These are phyloP conservation scores for Naganishia sp. DNA, from an alignment of 1,284 basidiomycete genomes.

Conservation along the genomic window DNA sequence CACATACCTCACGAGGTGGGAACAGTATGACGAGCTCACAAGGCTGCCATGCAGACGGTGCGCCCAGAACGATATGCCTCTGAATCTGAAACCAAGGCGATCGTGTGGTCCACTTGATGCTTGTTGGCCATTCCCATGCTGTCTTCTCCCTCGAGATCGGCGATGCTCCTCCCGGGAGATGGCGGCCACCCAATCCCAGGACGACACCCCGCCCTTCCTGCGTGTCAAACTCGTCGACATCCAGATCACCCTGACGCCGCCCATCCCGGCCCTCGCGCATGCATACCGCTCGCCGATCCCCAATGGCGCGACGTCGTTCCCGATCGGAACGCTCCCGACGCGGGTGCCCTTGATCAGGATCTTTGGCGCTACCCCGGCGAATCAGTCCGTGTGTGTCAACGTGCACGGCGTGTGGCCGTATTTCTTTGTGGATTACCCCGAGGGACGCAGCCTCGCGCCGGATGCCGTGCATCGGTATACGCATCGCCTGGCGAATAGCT, in stretches of 20 bases:
- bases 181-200: not conserved
- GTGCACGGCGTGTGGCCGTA: constrained; percentile 73
- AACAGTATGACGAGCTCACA: too few species aligned
- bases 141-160: too few species aligned
- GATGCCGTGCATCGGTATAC: constrained; percentile 51
- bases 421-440: constrained; percentile 58
- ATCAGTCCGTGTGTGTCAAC: constrained; percentile 80
- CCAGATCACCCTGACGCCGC: constrained; percentile 39
- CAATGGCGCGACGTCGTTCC: constrained; percentile 47
- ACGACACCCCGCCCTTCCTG: constrained; percentile 20
- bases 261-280: constrained; percentile 41
- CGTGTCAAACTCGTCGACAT: constrained; percentile 31
- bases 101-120: not conserved
- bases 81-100: not conserved
- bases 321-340: constrained; percentile 55
- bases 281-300: constrained; percentile 61
- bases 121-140: too few species aligned
- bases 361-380: constrained; percentile 77
- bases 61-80: too few species aligned
- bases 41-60: too few species aligned
- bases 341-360: constrained; percentile 79
- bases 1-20: too few species aligned
- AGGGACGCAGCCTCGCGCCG: constrained; percentile 46
- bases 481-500: constrained; percentile 48
- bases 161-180: not conserved